These are phyloP conservation scores for Rhynchospora breviuscula DNA, from an alignment of 176 grass and related monocot genomes.

Conservation along the genomic window DNA sequence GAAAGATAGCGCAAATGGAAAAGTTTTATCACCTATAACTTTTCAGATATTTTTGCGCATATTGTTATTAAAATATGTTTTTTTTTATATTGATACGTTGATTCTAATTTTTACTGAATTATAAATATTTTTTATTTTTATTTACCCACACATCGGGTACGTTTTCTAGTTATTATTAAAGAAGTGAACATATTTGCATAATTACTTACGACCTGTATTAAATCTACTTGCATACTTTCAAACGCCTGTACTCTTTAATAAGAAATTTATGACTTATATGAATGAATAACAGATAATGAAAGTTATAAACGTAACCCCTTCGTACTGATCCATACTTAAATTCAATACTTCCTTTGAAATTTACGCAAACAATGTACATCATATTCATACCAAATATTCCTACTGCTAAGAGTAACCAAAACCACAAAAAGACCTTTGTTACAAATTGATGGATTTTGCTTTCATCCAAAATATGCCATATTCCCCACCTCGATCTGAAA, in stretches of 20 bases:
- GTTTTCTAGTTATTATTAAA: background rate
- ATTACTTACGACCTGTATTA: background rate
- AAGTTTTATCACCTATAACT: no score
- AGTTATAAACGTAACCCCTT: background rate
- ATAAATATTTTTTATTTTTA: no score
- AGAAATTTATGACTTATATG: background rate
- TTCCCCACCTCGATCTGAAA: conserved; percentile 11
- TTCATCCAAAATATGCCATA: conserved; percentile 21
- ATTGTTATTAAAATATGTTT: no score
- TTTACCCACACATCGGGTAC: no score
- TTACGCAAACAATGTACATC: background rate
- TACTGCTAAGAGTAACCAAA: background rate
- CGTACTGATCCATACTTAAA: background rate
- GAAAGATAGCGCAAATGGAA: no score
- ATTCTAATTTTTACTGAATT: no score
- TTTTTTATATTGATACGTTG: no score
- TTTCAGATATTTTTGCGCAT: no score
- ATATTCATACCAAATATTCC: background rate
- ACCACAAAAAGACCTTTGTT: background rate
- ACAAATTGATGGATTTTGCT: conserved; percentile 26
- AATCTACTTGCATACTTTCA: background rate
- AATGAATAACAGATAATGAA: no score
- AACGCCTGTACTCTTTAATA: background rate
- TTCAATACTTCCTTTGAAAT: background rate
- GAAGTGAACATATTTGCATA: background rate